These are phyloP conservation scores for Nakazawaea wickerhamii DNA, from an alignment of 805 yeast genomes.

Conservation along the genomic window DNA sequence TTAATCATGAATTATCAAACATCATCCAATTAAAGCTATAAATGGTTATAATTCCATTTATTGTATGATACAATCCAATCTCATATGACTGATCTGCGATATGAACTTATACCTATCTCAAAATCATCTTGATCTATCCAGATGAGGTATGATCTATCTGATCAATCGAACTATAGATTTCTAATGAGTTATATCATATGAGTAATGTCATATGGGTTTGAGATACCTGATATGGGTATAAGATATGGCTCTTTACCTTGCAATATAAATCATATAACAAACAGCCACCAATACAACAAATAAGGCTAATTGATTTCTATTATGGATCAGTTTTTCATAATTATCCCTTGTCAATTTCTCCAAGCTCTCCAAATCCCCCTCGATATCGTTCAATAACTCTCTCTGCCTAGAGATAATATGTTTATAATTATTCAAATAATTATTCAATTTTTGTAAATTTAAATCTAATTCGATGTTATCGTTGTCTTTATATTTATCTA, in stretches of 20 bases:
- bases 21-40: too few species aligned
- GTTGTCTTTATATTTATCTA: neutral
- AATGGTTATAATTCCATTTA: too few species aligned
- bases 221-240: too few species aligned
- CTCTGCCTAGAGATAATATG: constrained; percentile 10
- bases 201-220: too few species aligned
- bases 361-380: constrained; percentile 7
- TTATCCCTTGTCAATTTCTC: constrained; percentile 5
- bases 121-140: too few species aligned
- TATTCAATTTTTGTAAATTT: constrained; percentile 22
- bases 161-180: too few species aligned
- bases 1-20: too few species aligned
- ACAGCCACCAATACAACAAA: neutral
- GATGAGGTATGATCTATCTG: too few species aligned
- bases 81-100: too few species aligned
- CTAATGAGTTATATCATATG: too few species aligned
- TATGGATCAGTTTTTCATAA: constrained; percentile 1
- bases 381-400: constrained; percentile 7
- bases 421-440: constrained; percentile 9
- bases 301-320: constrained; percentile 3
- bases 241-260: neutral
- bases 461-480: constrained; percentile 18
- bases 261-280: constrained; percentile 1
- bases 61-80: too few species aligned
- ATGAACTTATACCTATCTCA: too few species aligned